phyloP scores from a whole-genome alignment of 2,329 filamentous ascomycete genomes.

The Aspergillus sp. region DNA sequence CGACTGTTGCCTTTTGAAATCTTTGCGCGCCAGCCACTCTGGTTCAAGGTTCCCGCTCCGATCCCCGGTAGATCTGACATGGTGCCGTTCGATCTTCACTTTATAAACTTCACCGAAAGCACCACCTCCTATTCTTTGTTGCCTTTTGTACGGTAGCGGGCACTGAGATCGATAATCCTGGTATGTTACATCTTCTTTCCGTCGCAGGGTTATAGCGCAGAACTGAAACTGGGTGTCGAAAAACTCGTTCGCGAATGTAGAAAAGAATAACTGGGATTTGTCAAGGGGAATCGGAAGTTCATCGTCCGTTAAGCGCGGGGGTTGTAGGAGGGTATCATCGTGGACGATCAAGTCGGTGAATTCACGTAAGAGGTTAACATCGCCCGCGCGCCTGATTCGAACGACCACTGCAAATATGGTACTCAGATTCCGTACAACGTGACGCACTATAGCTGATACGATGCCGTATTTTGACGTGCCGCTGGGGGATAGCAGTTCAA shows the following conservation, averaged over 20 bases:
- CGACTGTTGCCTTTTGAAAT: conserved; percentile 28
- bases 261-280: conserved; percentile 4
- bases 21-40: conserved; percentile 36
- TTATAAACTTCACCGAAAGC: conserved; percentile 32
- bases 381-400: conserved; percentile 27
- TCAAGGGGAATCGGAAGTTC: conserved; percentile 9
- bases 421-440: conserved; percentile 23
- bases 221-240: conserved; percentile 33
- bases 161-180: conserved; percentile 20
- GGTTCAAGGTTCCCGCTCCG: conserved; percentile 10
- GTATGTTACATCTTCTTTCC: conserved; percentile 28
- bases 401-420: conserved; percentile 34
- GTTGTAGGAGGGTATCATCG: neutral
- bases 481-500: neutral
- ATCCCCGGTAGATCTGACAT: conserved; percentile 28
- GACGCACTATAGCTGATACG: neutral
- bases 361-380: conserved; percentile 19
- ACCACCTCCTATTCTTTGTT: conserved; percentile 31
- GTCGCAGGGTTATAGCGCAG: conserved; percentile 31
- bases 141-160: conserved; percentile 34
- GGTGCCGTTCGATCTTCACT: conserved; percentile 34
- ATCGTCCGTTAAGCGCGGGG: conserved; percentile 6
- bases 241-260: conserved; percentile 27
- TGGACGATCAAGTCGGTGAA: conserved; percentile 8
- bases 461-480: neutral